Evolutionary conservation across 106 monocot genomes (phyloP).

Genomic region (Dendrobium nobile): DNA sequence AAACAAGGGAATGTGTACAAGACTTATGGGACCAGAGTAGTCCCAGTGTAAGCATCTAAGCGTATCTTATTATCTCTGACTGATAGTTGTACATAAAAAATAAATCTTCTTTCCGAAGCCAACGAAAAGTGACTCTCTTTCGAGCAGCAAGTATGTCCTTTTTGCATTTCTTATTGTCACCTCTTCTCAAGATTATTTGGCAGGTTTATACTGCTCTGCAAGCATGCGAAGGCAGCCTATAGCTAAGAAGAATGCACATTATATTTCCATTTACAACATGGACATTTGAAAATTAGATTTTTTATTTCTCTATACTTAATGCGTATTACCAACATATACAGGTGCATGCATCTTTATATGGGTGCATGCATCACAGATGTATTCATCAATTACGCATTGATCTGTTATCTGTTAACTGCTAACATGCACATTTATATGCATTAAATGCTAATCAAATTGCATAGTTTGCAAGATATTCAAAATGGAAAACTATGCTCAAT

Average conservation of each 20-base stretch:
- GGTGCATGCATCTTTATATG: neutral
- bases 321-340: neutral
- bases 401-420: neutral
- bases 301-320: neutral
- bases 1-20: constrained; percentile 55
- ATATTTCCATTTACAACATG: neutral
- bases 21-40: constrained; percentile 90
- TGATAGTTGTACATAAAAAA: neutral
- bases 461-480: no score
- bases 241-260: neutral
- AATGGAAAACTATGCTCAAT: neutral
- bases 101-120: neutral
- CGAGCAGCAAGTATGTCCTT: neutral
- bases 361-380: neutral
- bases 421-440: neutral
- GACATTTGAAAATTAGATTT: neutral
- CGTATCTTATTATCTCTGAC: neutral
- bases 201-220: neutral
- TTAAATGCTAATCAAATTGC: neutral
- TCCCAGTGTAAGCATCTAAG: constrained; percentile 68
- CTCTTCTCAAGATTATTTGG: neutral
- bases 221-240: neutral
- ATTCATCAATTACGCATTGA: neutral
- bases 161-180: neutral
- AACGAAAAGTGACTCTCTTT: neutral